Base-by-base conservation (phyloP, 2,329 filamentous ascomycete genomes). In the Colletotrichum tropicicola region DNA sequence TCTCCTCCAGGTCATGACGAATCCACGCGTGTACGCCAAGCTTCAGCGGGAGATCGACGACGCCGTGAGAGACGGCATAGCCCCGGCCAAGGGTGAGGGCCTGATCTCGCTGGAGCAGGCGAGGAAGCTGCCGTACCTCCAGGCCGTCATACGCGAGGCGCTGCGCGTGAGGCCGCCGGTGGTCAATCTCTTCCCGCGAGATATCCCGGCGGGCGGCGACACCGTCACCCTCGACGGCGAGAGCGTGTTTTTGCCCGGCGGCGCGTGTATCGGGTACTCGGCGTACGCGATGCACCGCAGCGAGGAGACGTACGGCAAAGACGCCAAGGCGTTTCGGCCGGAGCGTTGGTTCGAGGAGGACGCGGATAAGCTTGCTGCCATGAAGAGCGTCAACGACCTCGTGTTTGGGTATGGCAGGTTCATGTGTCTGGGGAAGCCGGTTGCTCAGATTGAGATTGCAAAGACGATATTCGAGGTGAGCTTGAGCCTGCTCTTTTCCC, bases 221-320 rank as follows among this genome's bases (percentile, higher is more conserved):
- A 57, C 45, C 1, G 45, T 67, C 1, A 59, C 59, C 1, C 43
- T 69, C 0, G 56, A 61, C 5, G 59, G 75, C 3, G 66, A 70
- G 27, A 70, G 68, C 0, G 49, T 71, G n/a, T 69, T 64, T 43
- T 57, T 90, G 4, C 83, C 84, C 0, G 86, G 82, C 2, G 86
- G 86, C 2, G 85, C 85, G 1, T 85, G 87, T 59, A 82, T 89
- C 2, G 87, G 87, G 7, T 87, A 84, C 73, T 88, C 84, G 65
- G 81, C 87, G 0, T 89, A 85, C 83, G 85, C 89, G 0, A 75
- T 91, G n/a, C 87, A 90, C 68, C 82, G 85, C 0, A 79, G 85
- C 8, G 78, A 79, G 3, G 81, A 85, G 41, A 73, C 89, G 8
- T 91, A 89, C 59, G 88, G 87, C 0, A 70, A 78, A 0, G 85